phyloP scores from a whole-genome alignment of 495 filamentous ascomycete species.

The Lophium mytilinum region DNA sequence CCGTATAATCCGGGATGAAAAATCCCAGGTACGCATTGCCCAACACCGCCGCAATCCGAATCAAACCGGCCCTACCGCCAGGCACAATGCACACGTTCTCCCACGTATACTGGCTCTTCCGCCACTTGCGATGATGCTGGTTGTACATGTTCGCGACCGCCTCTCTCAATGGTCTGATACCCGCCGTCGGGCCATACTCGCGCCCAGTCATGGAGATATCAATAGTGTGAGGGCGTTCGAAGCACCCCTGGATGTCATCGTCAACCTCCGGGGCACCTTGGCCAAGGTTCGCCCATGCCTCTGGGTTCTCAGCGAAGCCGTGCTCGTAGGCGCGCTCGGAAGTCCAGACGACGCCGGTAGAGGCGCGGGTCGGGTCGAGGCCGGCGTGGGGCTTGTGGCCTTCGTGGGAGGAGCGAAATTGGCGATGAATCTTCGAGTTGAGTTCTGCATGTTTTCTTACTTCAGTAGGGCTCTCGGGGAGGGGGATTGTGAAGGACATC shows the following conservation, averaged over 20 bases:
- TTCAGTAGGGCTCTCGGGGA: neutral
- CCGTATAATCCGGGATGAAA: constrained; percentile 50
- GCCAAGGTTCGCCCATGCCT: constrained; percentile 84
- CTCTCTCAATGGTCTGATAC: constrained; percentile 81
- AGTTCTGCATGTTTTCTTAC: constrained; percentile 44
- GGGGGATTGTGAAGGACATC: no score
- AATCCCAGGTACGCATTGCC: constrained; percentile 78
- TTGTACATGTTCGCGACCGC: constrained; percentile 94
- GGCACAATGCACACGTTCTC: constrained; percentile 97
- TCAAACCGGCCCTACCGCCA: constrained; percentile 84
- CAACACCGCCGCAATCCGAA: constrained; percentile 87
- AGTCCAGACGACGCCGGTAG: constrained; percentile 39
- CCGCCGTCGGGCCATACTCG: constrained; percentile 90
- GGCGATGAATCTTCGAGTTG: constrained; percentile 70
- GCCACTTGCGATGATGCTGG: constrained; percentile 78
- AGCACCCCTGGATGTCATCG: constrained; percentile 84
- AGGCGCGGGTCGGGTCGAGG: constrained; percentile 71
- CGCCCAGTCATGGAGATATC: constrained; percentile 66
- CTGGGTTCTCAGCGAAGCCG: constrained; percentile 63
- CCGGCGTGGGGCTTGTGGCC: constrained; percentile 85
- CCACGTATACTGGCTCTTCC: constrained; percentile 91
- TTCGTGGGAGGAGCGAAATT: constrained; percentile 80
- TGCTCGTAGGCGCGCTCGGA: constrained; percentile 38
- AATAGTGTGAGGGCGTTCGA: constrained; percentile 74
- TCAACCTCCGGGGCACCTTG: constrained; percentile 94